Evolutionary conservation across 2,329 filamentous ascomycete species (phyloP), one percentile per base, ranked within the genome.

Genomic region (Penicillium sp.): DNA sequence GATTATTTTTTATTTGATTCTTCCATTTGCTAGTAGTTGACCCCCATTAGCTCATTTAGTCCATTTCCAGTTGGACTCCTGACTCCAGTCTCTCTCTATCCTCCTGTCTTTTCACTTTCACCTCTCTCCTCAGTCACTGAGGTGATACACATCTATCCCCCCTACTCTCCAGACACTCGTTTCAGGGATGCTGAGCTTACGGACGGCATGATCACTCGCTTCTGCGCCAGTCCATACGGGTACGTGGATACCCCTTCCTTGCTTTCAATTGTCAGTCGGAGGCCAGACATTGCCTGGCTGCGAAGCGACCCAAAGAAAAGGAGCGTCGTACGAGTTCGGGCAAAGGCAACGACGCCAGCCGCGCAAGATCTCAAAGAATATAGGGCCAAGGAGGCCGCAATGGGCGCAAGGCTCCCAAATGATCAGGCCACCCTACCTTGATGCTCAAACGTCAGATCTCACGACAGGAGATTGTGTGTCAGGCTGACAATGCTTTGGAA

Each of bases 211-310:
- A 51, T 40, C 36, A 55, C 11, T 54, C 46, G 46, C 46, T 49
- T 35, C 33, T 35, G 31, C 46, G 46, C 46, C 46, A 31, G 51
- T 61, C 35, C 16, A 43, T 56, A 60, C 60, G 54, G 60, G 61
- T 63, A 62, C 43, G 61, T 63, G 61, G 27, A 22, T 56, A 49
- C 56, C 22, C 24, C 19, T 44, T 50, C 27, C 33, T 51, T 51
- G 19, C 35, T 50, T 50, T 6, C 11, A 3, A 55, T 37, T 47
- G 37, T 33, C 49, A 43, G 31, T 36, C 50, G n/a, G 44, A 36
- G 56, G 43, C 22, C 14, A 47, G 50, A 60, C 24, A 47, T 58
- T 58, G 58, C 58, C 53, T 27, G 19, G 16, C 46, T 44, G 54
- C 31, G 39, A 39, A 4, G 31, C 46, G n/a, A 16, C 46, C 31